Base-by-base conservation (phyloP, 2,329 filamentous ascomycete species). In the Calonectria crousiana region DNA sequence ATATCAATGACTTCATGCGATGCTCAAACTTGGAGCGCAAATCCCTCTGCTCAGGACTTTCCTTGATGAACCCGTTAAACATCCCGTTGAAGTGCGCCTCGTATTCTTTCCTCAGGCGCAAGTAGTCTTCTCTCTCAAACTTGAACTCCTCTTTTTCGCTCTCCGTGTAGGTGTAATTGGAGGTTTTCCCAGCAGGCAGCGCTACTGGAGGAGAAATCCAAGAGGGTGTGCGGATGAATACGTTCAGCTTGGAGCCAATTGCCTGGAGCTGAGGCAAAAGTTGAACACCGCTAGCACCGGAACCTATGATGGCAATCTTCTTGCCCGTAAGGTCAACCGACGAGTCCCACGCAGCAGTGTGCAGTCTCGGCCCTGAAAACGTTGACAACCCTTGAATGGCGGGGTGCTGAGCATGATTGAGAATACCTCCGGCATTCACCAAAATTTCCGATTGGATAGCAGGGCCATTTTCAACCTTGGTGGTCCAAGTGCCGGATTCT, bases 161-260 rank as follows among this genome's bases (percentile, higher is more conserved):
- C n/a, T 67, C 47, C 11, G 62, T 64, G 18, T 78, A 78, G 14
- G 67, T 66, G 26, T 77, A 70, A 26, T 75, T 77, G 8, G 64
- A 62, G 0, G 62, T 66, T 9, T 75, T 70, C 2, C 71, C 51
- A 18, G 52, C 52, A 0, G 75, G 71, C 11, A 73, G 53, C 5
- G 68, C 77, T 4, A 78, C 51, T 5, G 78, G 78, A 0, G 86
- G 85, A 3, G 84, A 85, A 9, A 89, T 85, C 87, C 87, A 89
- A 0, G 87, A 86, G 0, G 85, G 85, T 16, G 86, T 86, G 4
- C 87, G 84, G 73, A 89, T 86, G 76, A 87, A 88, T n/a, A 86
- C 86, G 8, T 83, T 84, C 8, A 87, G 79, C 44, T 86, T 83
- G 5, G 83, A 78, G 28, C 85, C 84, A 34, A 83, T 73, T 3